Evolutionary conservation across 441 rosid species (phyloP).

Genomic region (Sinapis alba): DNA sequence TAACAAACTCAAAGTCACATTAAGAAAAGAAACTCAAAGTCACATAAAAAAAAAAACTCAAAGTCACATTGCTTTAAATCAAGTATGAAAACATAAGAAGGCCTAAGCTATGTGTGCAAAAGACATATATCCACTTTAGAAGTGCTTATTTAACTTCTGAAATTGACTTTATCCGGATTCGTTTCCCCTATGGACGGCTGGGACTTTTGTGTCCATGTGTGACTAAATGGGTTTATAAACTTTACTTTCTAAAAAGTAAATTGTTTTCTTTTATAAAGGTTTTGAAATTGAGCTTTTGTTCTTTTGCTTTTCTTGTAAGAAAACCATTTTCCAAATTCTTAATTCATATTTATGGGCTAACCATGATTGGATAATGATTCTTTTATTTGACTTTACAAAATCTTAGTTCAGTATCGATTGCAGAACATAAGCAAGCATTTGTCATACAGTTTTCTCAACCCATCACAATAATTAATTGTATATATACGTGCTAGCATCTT

Average conservation of each 20-base stretch:
- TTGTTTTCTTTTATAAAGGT: not conserved
- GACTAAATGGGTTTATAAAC: conserved; percentile 15
- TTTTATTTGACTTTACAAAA: not conserved
- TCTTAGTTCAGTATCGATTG: not conserved
- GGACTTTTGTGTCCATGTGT: conserved; percentile 29
- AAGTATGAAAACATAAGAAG: conserved; percentile 27
- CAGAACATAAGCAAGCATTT: conserved; percentile 1
- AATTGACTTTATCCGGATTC: conserved; percentile 12
- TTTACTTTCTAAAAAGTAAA: not conserved
- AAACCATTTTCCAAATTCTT: not conserved
- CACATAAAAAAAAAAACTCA: conserved; percentile 10
- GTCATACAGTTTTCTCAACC: not conserved
- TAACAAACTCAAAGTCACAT: too few relatives aligned
- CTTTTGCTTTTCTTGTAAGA: conserved; percentile 1
- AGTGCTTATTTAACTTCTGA: conserved; percentile 27
- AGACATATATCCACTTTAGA: conserved; percentile 26
- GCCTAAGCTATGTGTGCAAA: conserved; percentile 15
- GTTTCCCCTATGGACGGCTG: conserved; percentile 26
- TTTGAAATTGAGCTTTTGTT: conserved; percentile 13
- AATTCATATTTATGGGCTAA: conserved; percentile 9
- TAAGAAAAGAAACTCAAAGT: conserved; percentile 13
- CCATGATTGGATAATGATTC: not conserved
- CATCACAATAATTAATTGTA: not conserved
- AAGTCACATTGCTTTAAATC: conserved; percentile 1
- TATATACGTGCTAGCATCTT: not conserved